phyloP scores from a whole-genome alignment of 768 basidiomycete species.

The Psilocybe cyanescens region DNA sequence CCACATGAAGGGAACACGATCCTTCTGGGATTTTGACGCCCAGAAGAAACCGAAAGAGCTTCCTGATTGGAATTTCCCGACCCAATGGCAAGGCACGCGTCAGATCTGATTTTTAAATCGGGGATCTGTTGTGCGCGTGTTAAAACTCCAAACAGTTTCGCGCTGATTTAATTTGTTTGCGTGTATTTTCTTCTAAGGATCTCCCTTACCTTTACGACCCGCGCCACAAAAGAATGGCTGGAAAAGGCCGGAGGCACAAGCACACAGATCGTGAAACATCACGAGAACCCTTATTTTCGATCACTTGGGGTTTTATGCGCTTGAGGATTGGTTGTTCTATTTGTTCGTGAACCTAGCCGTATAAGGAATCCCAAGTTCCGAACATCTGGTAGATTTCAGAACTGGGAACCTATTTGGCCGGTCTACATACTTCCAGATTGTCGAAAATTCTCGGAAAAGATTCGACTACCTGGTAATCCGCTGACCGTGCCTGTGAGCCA shows the following conservation, averaged over 20 bases:
- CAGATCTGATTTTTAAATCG: slow-evolving; percentile 16
- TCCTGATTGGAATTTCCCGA: slow-evolving; percentile 14
- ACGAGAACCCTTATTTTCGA: slow-evolving; percentile 30
- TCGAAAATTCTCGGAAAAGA: slow-evolving; percentile 48
- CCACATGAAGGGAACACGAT: not conserved
- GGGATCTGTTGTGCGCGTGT: slow-evolving; percentile 5
- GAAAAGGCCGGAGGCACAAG: slow-evolving; percentile 33
- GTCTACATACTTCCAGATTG: slow-evolving; percentile 29
- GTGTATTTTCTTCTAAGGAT: slow-evolving; percentile 22
- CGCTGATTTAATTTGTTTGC: slow-evolving; percentile 30
- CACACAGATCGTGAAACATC: slow-evolving; percentile 35
- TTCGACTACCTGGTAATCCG: slow-evolving; percentile 47
- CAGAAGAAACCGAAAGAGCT: slow-evolving; percentile 5
- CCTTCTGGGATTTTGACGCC: slow-evolving; percentile 19
- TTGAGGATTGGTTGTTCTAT: slow-evolving; percentile 35
- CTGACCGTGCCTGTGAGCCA: slow-evolving; percentile 50
- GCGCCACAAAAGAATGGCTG: slow-evolving; percentile 34
- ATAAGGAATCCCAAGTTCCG: slow-evolving; percentile 54
- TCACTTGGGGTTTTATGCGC: slow-evolving; percentile 40
- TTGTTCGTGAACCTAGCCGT: slow-evolving; percentile 48
- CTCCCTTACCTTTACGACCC: slow-evolving; percentile 17
- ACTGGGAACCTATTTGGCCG: slow-evolving; percentile 45
- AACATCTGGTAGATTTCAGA: slow-evolving; percentile 38
- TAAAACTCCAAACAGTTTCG: slow-evolving; percentile 27
- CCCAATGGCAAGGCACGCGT: slow-evolving; percentile 14